Base-by-base conservation (phyloP, 1,284 basidiomycete species). In the Coniferiporia sulphurascens region DNA sequence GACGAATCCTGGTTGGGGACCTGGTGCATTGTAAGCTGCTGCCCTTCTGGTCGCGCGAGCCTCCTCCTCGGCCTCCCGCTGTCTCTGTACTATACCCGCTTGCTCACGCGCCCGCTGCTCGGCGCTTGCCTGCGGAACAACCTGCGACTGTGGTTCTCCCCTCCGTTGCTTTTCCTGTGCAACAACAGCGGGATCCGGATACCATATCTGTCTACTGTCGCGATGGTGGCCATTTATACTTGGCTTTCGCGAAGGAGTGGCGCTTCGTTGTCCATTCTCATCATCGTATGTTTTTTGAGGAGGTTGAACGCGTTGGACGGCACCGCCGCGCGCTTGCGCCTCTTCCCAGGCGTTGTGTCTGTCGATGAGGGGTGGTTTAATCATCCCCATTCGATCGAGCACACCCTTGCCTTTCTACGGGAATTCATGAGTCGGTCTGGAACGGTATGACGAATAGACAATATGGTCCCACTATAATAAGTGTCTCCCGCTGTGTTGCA, bases 71-170 rank as follows among this genome's bases (percentile, higher is more conserved):
- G 74, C 72, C 65, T 81, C 78, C 57, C 74, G 76, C 62, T 81
- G 80, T 50, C 78, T 71, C 41, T 69, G 75, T n/a, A 73, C 19
- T 53, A 81, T 81, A 0, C 75, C 78, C 4, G 78, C 78, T 45
- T 78, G 76, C 61, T 82, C 79, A 55, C 71, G 69, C 46, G 66
- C 65, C 43, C 73, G 68, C 62, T 72, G 70, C 46, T 72, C 66
- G n/a, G 63, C 41, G 22, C 63, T 50, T n/a, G 52, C 51, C 21
- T 62, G 53, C 34, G 62, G 27, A 27, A 27, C 52, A 8, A 55
- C 56, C 35, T 64, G 63, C 35, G 60, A 50, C 48, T 62, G 49
- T 61, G 36, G 32, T 55, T 74, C 70, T 38, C 74, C 74, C n/a
- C 65, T 65, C 46, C 64, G 54, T 48, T 19, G 59, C 59, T 32